Evolutionary conservation across 148 eudicot species (phyloP).

Genomic region (Camellia granthamiana): DNA sequence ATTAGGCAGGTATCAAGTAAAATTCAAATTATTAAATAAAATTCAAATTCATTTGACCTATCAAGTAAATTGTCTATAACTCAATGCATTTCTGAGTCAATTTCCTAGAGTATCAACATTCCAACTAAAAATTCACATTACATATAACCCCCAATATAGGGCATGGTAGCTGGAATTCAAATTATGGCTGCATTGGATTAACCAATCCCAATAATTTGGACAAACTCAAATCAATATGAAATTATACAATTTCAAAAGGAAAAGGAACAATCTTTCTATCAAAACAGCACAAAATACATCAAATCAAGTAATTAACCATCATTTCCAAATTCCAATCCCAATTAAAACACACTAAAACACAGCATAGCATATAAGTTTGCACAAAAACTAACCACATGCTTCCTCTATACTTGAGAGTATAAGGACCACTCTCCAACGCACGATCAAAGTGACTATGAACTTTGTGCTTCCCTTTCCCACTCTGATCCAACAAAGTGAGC

Average conservation of each 20-base stretch:
- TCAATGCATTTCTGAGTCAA: neutral
- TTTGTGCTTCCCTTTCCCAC: slow-evolving; percentile 68
- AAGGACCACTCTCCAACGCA: slow-evolving; percentile 84
- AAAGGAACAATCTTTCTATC: neutral
- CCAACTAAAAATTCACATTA: neutral
- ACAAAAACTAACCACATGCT: slow-evolving; percentile 80
- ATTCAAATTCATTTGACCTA: neutral
- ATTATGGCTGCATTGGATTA: neutral
- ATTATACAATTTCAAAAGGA: too few relatives aligned
- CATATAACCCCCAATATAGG: neutral
- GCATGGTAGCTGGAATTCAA: neutral
- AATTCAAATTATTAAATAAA: neutral
- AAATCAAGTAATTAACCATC: neutral
- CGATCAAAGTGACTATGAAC: slow-evolving; percentile 90
- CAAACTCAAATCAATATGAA: neutral
- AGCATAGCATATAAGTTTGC: neutral
- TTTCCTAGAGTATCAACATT: neutral
- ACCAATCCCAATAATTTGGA: neutral
- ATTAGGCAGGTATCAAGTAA: neutral
- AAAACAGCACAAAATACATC: neutral
- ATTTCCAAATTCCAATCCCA: neutral
- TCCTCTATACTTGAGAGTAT: slow-evolving; percentile 78
- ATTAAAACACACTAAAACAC: neutral
- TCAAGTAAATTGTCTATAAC: neutral
- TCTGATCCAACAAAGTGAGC: slow-evolving; percentile 75